Evolutionary conservation across 495 filamentous ascomycete species (phyloP).

Genomic region (Aspergillus hancockii): DNA sequence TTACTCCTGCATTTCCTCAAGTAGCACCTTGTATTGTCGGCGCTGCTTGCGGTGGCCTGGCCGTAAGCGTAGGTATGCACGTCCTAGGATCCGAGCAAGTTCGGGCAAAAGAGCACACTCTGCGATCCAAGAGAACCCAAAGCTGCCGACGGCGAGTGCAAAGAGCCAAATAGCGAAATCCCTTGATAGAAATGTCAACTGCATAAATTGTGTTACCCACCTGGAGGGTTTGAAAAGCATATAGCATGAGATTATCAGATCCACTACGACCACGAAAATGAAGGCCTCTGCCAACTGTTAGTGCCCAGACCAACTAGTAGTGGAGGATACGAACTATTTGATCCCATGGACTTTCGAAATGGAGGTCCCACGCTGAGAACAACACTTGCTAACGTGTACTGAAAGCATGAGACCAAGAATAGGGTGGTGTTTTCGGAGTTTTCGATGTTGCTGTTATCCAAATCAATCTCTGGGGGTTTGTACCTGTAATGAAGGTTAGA

Average conservation of each 20-base stretch:
- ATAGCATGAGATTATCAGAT: slow-evolving; percentile 65
- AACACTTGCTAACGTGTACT: slow-evolving; percentile 87
- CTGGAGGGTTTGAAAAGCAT: slow-evolving; percentile 73
- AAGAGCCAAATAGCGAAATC: slow-evolving; percentile 73
- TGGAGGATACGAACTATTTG: slow-evolving; percentile 64
- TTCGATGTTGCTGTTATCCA: slow-evolving; percentile 74
- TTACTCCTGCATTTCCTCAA: slow-evolving; percentile 61
- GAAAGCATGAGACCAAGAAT: slow-evolving; percentile 87
- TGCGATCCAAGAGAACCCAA: slow-evolving; percentile 64
- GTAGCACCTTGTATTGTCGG: slow-evolving; percentile 83
- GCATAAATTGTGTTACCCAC: slow-evolving; percentile 75
- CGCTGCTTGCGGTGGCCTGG: slow-evolving; percentile 66
- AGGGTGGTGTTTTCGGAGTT: slow-evolving; percentile 92
- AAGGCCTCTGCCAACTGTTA: slow-evolving; percentile 65
- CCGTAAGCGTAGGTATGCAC: slow-evolving; percentile 53
- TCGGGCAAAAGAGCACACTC: slow-evolving; percentile 70
- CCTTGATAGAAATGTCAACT: slow-evolving; percentile 73
- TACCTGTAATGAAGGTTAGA: slow-evolving; percentile 54
- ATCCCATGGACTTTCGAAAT: slow-evolving; percentile 76
- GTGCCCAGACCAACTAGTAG: background rate
- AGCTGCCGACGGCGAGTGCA: slow-evolving; percentile 63
- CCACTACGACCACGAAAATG: slow-evolving; percentile 69
- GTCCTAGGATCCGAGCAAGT: slow-evolving; percentile 69
- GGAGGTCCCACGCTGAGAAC: slow-evolving; percentile 87
- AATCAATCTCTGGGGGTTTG: slow-evolving; percentile 72